Evolutionary conservation across 768 basidiomycete species (phyloP).

Genomic region (Trametopsis cervina): DNA sequence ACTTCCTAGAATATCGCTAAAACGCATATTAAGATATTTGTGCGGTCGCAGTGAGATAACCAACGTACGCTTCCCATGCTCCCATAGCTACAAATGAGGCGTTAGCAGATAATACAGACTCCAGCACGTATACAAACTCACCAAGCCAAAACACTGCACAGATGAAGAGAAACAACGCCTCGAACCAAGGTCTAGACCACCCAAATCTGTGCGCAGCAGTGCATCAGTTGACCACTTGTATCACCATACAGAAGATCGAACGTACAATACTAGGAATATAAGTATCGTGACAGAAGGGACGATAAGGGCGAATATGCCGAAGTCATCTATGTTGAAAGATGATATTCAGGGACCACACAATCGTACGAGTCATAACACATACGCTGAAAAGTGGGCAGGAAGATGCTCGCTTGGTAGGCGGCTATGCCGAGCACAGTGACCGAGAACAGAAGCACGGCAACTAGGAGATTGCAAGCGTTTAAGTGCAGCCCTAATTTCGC

Average conservation of each 20-base stretch:
- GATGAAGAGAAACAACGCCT: slow-evolving; percentile 47
- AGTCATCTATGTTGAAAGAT: slow-evolving; percentile 64
- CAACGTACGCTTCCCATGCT: slow-evolving; percentile 63
- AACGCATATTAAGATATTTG: not conserved
- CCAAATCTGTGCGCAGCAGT: too few relatives aligned
- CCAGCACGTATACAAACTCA: slow-evolving; percentile 27
- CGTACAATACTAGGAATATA: slow-evolving; percentile 51
- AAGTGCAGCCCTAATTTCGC: not conserved
- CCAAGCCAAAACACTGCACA: slow-evolving; percentile 65
- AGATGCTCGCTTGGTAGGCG: slow-evolving; percentile 58
- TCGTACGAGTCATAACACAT: slow-evolving; percentile 18
- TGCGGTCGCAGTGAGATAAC: not conserved
- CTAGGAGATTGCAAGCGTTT: slow-evolving; percentile 26
- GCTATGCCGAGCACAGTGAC: slow-evolving; percentile 60
- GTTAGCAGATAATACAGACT: not conserved
- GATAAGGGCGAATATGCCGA: slow-evolving; percentile 61
- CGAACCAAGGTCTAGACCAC: slow-evolving; percentile 63
- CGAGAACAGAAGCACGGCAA: slow-evolving; percentile 30
- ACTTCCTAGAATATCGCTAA: slow-evolving; percentile 62
- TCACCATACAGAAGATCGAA: slow-evolving; percentile 1
- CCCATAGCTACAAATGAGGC: slow-evolving; percentile 63
- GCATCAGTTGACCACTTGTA: not conserved
- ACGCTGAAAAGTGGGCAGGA: slow-evolving; percentile 64
- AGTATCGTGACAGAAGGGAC: slow-evolving; percentile 63
- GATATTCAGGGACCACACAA: slow-evolving; percentile 1